A percentile compares a stretch with the other conserved stretches of the same genome.
Evolutionary conservation across 495 filamentous ascomycete species (phyloP).

Genomic region (Talaromyces borbonicus): DNA sequence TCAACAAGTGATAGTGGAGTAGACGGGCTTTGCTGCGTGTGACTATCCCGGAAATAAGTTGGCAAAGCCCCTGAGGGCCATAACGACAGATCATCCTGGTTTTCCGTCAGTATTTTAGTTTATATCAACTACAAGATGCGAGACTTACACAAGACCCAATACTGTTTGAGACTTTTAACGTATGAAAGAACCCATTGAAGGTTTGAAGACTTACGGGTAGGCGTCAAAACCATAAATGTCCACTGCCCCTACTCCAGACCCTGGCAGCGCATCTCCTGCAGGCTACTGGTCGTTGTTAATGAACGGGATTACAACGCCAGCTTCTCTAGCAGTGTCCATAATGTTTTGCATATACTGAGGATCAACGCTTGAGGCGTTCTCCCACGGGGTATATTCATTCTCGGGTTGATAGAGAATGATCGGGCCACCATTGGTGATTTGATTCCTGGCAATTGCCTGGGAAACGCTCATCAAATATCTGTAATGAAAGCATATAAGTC

Average conservation of each 20-base stretch:
- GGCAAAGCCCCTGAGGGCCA: slow-evolving; percentile 41
- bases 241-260: slow-evolving; percentile 49
- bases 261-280: slow-evolving; percentile 52
- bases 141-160: slow-evolving; percentile 16
- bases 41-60: slow-evolving; percentile 34
- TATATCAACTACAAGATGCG: slow-evolving; percentile 7
- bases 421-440: slow-evolving; percentile 72
- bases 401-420: slow-evolving; percentile 71
- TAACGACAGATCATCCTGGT: slow-evolving; percentile 31
- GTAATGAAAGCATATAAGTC: background rate
- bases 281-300: slow-evolving; percentile 63
- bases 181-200: background rate
- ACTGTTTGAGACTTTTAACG: slow-evolving; percentile 16
- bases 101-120: slow-evolving; percentile 10
- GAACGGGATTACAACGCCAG: slow-evolving; percentile 63
- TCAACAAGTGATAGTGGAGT: slow-evolving; percentile 63
- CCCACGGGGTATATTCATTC: slow-evolving; percentile 56
- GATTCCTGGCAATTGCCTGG: slow-evolving; percentile 49
- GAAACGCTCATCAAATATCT: background rate
- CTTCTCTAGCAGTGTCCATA: slow-evolving; percentile 54
- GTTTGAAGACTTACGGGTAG: slow-evolving; percentile 40
- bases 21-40: slow-evolving; percentile 48
- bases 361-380: slow-evolving; percentile 32
- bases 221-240: slow-evolving; percentile 73
- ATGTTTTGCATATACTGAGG: slow-evolving; percentile 59